Evolutionary conservation across 2,329 filamentous ascomycete species (phyloP), one percentile per base, ranked within the genome.

Genomic region (Ophiostoma pallidulum): DNA sequence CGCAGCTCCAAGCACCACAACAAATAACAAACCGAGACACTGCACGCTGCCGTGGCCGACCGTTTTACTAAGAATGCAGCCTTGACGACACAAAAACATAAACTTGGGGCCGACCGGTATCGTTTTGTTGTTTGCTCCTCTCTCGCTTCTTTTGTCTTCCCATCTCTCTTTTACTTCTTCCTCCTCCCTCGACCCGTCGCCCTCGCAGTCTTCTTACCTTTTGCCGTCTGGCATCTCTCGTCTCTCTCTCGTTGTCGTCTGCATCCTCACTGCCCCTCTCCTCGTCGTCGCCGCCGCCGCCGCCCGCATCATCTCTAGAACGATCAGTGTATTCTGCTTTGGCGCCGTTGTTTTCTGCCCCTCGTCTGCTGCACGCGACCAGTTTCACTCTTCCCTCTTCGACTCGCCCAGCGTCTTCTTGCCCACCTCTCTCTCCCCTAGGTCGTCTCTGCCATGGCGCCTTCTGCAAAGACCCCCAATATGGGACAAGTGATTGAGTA

Each of bases 401-500:
- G 13, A 28, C 47, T 20, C 36, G 39, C 26, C n/a, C n/a, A n/a
- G n/a, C n/a, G n/a, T 8, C 28, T 20, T 10, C 42, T 37, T 41
- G 20, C 28, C 22, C 18, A n/a, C 28, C 26, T 24, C 16, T 43
- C 29, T 47, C 40, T 32, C n/a, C 7, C 16, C 10, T 12, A 26
- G 14, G 20, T 35, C 26, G 39, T 14, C 18, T 13, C 13, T 28
- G 44, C 36, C 61, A 78, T 77, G 74, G 69, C 71, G 55, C 72
- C 73, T 65, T 70, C 73, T 55, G 67, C 58, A 64, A 56, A 66
- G 63, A 61, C 60, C 62, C 60, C 76, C 64, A 85, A 80, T 66
- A 78, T 86, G 70, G 89, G 87, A 53, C 87, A 94, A 71, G 81
- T 95, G 59, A 90, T 96, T 63, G 90, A 96, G 72, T 96, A 95